These are phyloP conservation scores for Trichoderma citrinoviride DNA, from an alignment of 2,329 filamentous ascomycete genomes.

Conservation along the genomic window DNA sequence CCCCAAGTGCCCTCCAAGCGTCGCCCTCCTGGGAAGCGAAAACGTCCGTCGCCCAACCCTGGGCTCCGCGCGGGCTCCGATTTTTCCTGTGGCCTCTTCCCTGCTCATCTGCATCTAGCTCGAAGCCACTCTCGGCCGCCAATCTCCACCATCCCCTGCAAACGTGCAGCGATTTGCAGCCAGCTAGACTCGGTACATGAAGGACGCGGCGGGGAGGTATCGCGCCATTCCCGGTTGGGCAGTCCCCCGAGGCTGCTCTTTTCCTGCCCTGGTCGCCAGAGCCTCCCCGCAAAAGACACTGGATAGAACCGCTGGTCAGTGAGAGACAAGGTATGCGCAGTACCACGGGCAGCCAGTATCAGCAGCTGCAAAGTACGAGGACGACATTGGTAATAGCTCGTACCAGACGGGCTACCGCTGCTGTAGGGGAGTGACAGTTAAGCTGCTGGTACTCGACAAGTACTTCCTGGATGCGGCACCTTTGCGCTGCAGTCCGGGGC, in stretches of 20 bases:
- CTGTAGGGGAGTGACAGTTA: background rate
- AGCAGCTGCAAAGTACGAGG: too few relatives aligned
- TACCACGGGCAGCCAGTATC: too few relatives aligned
- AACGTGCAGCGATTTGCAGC: slow-evolving; percentile 20
- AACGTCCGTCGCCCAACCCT: background rate
- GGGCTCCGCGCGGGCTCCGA: background rate
- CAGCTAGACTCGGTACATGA: slow-evolving; percentile 9
- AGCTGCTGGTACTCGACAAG: background rate
- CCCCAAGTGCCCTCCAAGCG: too few relatives aligned
- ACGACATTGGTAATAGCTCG: too few relatives aligned
- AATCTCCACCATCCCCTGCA: slow-evolving; percentile 15
- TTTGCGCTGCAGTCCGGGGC: slow-evolving; percentile 7
- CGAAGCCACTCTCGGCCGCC: slow-evolving; percentile 8
- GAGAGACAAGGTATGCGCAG: too few relatives aligned
- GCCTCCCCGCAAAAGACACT: slow-evolving; percentile 14
- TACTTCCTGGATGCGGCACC: background rate
- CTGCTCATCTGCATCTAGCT: slow-evolving; percentile 8
- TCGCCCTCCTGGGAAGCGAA: background rate
- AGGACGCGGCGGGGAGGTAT: slow-evolving; percentile 10
- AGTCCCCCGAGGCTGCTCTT: slow-evolving; percentile 13
- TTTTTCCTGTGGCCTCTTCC: slow-evolving; percentile 6
- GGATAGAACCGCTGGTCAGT: too few relatives aligned
- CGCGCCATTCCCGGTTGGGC: background rate
- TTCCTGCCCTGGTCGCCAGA: background rate
- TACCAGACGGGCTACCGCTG: too few relatives aligned